These are phyloP conservation scores for Coemansia sp. DNA, from an alignment of 192 early-diverging fungal genomes.

Conservation along the genomic window DNA sequence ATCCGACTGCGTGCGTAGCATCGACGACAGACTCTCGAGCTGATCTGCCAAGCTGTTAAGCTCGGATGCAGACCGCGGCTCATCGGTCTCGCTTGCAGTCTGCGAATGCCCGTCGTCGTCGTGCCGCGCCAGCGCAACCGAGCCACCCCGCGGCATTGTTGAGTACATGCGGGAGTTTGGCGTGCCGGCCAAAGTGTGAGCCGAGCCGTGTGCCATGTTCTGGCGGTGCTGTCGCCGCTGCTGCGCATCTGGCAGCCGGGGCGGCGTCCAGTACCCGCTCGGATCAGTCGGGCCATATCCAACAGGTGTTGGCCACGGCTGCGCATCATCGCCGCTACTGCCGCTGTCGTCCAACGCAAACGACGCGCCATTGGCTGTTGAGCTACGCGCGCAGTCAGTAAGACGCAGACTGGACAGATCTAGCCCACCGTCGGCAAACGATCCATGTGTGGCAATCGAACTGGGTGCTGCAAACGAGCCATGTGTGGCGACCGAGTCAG, in stretches of 20 bases:
- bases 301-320: neutral
- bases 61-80: conserved; percentile 27
- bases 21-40: conserved; percentile 40
- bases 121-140: conserved; percentile 2
- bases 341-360: conserved; percentile 45
- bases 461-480: neutral
- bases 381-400: conserved; percentile 10
- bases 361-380: conserved; percentile 46
- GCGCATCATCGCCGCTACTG: neutral
- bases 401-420: conserved; percentile 4
- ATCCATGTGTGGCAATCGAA: conserved; percentile 10
- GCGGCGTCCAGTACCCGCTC: conserved; percentile 34
- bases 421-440: neutral
- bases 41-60: conserved; percentile 48
- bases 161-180: neutral
- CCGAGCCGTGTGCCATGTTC: conserved; percentile 22
- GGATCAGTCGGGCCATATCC: neutral
- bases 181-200: conserved; percentile 3
- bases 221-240: conserved; percentile 47
- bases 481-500: neutral
- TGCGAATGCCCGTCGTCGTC: conserved; percentile 9
- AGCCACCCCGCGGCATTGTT: neutral
- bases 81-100: conserved; percentile 28
- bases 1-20: conserved; percentile 49
- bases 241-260: conserved; percentile 28